These are phyloP conservation scores for Podosphaera fusca DNA, from an alignment of 2,329 filamentous ascomycete genomes.

Conservation along the genomic window DNA sequence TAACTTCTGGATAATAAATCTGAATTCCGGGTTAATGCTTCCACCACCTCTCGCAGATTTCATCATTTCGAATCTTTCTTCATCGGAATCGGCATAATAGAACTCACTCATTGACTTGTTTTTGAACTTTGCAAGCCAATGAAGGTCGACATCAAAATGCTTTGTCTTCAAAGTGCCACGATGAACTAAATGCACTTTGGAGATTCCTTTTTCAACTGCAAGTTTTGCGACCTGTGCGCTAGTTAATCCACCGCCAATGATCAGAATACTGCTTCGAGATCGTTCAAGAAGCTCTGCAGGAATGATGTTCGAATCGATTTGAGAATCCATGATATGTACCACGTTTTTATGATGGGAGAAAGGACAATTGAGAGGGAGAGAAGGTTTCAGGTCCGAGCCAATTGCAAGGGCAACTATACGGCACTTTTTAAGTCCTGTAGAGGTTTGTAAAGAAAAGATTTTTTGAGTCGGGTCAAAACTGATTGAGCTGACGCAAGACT, in stretches of 20 bases:
- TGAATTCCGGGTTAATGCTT: slow-evolving; percentile 38
- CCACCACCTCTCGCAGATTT: slow-evolving; percentile 46
- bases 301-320: background rate
- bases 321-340: background rate
- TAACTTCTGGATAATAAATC: slow-evolving; percentile 5
- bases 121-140: slow-evolving; percentile 65
- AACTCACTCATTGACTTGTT: slow-evolving; percentile 57
- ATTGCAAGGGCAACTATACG: slow-evolving; percentile 45
- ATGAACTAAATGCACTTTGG: slow-evolving; percentile 48
- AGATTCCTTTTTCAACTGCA: slow-evolving; percentile 38
- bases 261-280: slow-evolving; percentile 6
- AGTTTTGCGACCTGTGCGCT: slow-evolving; percentile 52
- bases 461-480: slow-evolving; percentile 18
- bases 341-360: slow-evolving; percentile 10
- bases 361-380: slow-evolving; percentile 17
- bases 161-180: slow-evolving; percentile 36
- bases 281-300: background rate
- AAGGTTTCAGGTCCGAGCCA: slow-evolving; percentile 40
- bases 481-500: slow-evolving; percentile 21
- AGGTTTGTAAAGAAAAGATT: slow-evolving; percentile 41
- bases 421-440: slow-evolving; percentile 29
- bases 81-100: slow-evolving; percentile 51
- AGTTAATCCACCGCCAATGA: slow-evolving; percentile 55
- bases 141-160: slow-evolving; percentile 53
- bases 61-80: slow-evolving; percentile 43